Evolutionary conservation across 805 yeast genomes (phyloP).

Genomic region (Vanderwaltozyma polyspora): DNA sequence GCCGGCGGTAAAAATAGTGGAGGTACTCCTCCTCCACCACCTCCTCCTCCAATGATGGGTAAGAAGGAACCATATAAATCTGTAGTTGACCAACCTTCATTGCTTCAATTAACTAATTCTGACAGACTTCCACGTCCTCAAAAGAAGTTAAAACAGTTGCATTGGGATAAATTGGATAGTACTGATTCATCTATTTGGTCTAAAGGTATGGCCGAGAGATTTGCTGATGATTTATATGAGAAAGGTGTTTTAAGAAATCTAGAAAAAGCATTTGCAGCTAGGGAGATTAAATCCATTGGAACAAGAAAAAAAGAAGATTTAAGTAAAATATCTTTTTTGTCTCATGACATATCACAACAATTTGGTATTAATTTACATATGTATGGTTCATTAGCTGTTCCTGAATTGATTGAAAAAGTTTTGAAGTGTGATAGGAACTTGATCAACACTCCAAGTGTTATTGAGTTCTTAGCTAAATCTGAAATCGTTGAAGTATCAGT

Average conservation of each 20-base stretch:
- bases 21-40: slow-evolving; percentile 23
- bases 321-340: slow-evolving; percentile 54
- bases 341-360: slow-evolving; percentile 84
- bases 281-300: slow-evolving; percentile 44
- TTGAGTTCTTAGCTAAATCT: slow-evolving; percentile 75
- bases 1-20: slow-evolving; percentile 28
- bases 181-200: slow-evolving; percentile 85
- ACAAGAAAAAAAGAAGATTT: slow-evolving; percentile 36
- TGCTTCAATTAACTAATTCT: slow-evolving; percentile 24
- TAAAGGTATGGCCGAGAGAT: slow-evolving; percentile 43
- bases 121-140: slow-evolving; percentile 57
- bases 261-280: slow-evolving; percentile 80
- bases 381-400: slow-evolving; percentile 51
- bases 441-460: slow-evolving; percentile 54
- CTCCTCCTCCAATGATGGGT: slow-evolving; percentile 22
- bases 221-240: slow-evolving; percentile 51
- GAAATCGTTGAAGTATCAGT: slow-evolving; percentile 67
- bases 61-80: slow-evolving; percentile 1
- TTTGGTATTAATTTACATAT: slow-evolving; percentile 88
- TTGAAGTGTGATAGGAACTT: slow-evolving; percentile 68
- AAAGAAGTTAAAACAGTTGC: slow-evolving; percentile 80
- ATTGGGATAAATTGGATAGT: slow-evolving; percentile 88
- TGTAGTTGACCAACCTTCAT: slow-evolving; percentile 20
- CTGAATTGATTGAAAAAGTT: slow-evolving; percentile 57
- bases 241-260: slow-evolving; percentile 77